phyloP scores from a whole-genome alignment of 352 stramenopile genomes.

The Pythium periplocum region DNA sequence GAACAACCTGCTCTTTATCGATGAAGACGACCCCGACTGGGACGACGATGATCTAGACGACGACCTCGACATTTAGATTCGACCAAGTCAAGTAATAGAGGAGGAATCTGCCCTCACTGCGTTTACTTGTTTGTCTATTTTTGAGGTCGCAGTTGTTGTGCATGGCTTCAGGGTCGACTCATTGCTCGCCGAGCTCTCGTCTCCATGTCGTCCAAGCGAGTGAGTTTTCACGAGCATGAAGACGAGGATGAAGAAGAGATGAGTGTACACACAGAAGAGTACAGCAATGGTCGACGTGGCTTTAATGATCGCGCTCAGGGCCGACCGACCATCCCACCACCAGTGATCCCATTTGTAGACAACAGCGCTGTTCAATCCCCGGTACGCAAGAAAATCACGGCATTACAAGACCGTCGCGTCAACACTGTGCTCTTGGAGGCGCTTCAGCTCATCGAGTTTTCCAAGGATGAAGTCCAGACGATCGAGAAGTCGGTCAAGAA shows the following conservation, averaged over 20 bases:
- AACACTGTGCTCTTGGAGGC: conserved; percentile 59
- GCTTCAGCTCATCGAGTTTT: conserved; percentile 58
- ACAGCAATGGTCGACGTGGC: no score
- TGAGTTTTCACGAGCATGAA: background rate
- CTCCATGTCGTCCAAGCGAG: no score
- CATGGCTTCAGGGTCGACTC: no score
- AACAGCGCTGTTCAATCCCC: conserved; percentile 18
- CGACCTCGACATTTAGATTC: conserved; percentile 33
- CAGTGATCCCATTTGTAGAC: conserved; percentile 3
- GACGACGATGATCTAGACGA: conserved; percentile 48
- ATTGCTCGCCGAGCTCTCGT: no score
- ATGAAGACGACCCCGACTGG: conserved; percentile 75
- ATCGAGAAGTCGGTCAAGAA: conserved; percentile 57
- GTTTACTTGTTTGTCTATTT: no score
- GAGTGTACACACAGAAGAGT: no score
- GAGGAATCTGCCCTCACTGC: no score
- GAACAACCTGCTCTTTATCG: conserved; percentile 64
- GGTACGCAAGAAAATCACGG: conserved; percentile 53
- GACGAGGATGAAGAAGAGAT: conserved; percentile 1
- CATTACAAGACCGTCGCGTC: conserved; percentile 45
- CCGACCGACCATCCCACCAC: conserved; percentile 9
- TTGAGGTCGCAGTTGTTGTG: no score
- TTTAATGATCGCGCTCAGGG: conserved; percentile 5
- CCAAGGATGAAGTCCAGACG: conserved; percentile 41
- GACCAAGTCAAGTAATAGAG: no score